Conservation (phyloP, 805 yeast genomes). For the Clavispora fructus region DNA sequence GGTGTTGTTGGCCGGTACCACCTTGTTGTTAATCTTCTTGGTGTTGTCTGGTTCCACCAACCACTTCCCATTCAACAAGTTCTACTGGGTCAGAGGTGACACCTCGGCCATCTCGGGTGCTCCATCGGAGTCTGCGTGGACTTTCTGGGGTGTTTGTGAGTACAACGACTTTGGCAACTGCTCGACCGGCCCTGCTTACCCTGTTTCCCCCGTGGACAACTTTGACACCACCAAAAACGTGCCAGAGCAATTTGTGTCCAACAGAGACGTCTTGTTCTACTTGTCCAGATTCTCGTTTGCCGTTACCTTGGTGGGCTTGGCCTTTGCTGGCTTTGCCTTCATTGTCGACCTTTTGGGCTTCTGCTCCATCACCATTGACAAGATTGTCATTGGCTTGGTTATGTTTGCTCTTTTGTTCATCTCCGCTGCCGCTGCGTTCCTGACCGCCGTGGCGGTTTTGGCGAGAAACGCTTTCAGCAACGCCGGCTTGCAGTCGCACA, state of each 20-base stretch:
- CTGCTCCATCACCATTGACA: slow-evolving; percentile 52
- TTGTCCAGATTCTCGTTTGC: slow-evolving; percentile 64
- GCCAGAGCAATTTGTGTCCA: slow-evolving; percentile 48
- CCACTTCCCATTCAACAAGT: slow-evolving; percentile 36
- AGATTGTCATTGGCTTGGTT: slow-evolving; percentile 48
- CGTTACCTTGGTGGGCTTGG: slow-evolving; percentile 53
- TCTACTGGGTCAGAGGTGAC: slow-evolving; percentile 79
- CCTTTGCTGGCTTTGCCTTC: slow-evolving; percentile 59
- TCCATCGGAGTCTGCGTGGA: slow-evolving; percentile 63
- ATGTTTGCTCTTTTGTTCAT: slow-evolving; percentile 48
- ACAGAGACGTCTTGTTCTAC: slow-evolving; percentile 57
- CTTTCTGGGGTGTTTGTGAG: slow-evolving; percentile 68
- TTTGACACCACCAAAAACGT: slow-evolving; percentile 50
- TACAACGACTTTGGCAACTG: slow-evolving; percentile 51
- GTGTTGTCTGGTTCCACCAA: slow-evolving; percentile 14
- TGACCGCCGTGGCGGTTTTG: slow-evolving; percentile 74
- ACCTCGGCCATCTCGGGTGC: slow-evolving; percentile 54
- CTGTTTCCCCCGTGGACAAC: slow-evolving; percentile 77
- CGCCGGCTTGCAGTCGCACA: slow-evolving; percentile 37
- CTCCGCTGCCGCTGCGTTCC: slow-evolving; percentile 60
- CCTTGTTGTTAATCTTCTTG: slow-evolving; percentile 48
- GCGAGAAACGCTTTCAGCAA: slow-evolving; percentile 64
- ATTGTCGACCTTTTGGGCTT: slow-evolving; percentile 50
- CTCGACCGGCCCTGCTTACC: slow-evolving; percentile 65
- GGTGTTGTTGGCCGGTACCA: slow-evolving; percentile 40